Percentiles rank a stretch among this genome's conserved stretches.
Conservation (phyloP, 2,329 filamentous ascomycete genomes). For the Talaromyces piceae region DNA sequence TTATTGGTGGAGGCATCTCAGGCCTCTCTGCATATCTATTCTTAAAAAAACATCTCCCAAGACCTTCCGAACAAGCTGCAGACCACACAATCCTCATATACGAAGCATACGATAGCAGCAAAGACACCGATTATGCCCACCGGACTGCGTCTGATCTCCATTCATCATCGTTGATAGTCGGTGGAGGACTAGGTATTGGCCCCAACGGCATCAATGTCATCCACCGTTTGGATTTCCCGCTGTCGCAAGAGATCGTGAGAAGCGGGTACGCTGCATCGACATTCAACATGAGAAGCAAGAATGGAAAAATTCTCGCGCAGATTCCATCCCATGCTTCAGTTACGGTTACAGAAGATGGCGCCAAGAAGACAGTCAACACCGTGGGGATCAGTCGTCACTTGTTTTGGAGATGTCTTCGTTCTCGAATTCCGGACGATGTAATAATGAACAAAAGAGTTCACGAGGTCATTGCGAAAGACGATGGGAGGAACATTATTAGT, state of each 20-base stretch:
- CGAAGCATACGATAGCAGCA: constrained; percentile 32
- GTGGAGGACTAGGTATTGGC: constrained; percentile 31
- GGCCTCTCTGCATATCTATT: constrained; percentile 34
- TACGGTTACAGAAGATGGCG: not conserved
- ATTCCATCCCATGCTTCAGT: constrained; percentile 14
- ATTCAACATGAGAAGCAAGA: constrained; percentile 27
- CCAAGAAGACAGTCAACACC: constrained; percentile 20
- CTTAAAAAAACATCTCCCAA: constrained; percentile 33
- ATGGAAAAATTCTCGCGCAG: constrained; percentile 26
- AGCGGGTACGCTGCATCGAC: constrained; percentile 27
- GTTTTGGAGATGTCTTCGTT: constrained; percentile 31
- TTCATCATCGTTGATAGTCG: constrained; percentile 30
- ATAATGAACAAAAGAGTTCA: constrained; percentile 28
- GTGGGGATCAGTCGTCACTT: constrained; percentile 33
- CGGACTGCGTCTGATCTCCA: constrained; percentile 16
- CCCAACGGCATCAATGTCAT: constrained; percentile 36
- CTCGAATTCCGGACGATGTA: constrained; percentile 26
- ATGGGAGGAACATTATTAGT: constrained; percentile 19
- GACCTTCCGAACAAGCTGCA: constrained; percentile 9
- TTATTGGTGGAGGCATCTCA: constrained; percentile 38
- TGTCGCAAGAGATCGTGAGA: constrained; percentile 26
- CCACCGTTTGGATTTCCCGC: constrained; percentile 27
- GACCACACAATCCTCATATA: constrained; percentile 32
- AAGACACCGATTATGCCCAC: constrained; percentile 16
- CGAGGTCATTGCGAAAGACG: constrained; percentile 18